phyloP scores from a whole-genome alignment of 345 rosid species.

The Euphorbia lathyris region DNA sequence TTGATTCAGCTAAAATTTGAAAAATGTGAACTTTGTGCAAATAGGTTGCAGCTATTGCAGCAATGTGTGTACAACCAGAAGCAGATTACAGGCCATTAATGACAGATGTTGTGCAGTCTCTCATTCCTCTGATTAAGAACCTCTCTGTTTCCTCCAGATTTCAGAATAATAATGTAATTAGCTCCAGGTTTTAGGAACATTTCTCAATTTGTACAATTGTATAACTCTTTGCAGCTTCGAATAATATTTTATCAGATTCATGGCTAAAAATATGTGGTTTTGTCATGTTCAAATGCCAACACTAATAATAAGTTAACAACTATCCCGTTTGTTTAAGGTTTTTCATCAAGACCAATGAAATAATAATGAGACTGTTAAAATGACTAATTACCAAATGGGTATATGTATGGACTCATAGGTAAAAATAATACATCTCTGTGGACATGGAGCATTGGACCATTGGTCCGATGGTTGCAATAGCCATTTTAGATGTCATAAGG shows the following conservation, averaged over 20 bases:
- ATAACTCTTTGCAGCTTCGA: neutral
- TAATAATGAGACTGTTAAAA: too few species aligned
- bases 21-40: too few species aligned
- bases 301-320: neutral
- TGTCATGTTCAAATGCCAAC: neutral
- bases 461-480: too few species aligned
- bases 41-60: constrained; percentile 90
- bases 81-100: constrained; percentile 87
- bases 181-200: constrained; percentile 25
- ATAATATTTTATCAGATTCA: neutral
- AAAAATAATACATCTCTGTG: too few species aligned
- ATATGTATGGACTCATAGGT: too few species aligned
- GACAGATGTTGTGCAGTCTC: constrained; percentile 94
- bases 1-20: neutral
- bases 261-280: neutral
- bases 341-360: too few species aligned
- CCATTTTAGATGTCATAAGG: too few species aligned
- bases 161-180: constrained; percentile 26
- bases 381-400: too few species aligned
- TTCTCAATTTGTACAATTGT: neutral
- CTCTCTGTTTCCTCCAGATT: constrained; percentile 41
- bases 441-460: too few species aligned
- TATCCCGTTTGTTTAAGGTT: too few species aligned
- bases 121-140: constrained; percentile 71
- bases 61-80: constrained; percentile 85